These are phyloP conservation scores for Monascus purpureus DNA, from an alignment of 495 filamentous ascomycete genomes.

Conservation along the genomic window DNA sequence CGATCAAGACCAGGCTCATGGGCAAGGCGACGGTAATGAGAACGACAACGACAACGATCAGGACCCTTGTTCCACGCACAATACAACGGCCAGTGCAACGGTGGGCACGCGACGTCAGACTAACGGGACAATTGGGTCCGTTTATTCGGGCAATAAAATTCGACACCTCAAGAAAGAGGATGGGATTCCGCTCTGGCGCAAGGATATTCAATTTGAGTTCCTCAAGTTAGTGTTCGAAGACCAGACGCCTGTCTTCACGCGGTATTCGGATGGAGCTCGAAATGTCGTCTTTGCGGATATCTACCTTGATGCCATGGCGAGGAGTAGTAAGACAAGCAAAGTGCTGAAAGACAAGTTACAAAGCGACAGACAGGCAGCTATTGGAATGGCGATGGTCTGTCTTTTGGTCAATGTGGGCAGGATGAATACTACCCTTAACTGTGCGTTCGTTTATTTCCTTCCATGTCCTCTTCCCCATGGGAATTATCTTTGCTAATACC, in stretches of 20 bases:
- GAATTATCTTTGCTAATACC: no score
- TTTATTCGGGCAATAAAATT: slow-evolving; percentile 85
- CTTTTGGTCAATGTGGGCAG: slow-evolving; percentile 90
- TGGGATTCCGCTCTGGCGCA: slow-evolving; percentile 89
- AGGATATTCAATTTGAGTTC: slow-evolving; percentile 96
- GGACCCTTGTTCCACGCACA: slow-evolving; percentile 32
- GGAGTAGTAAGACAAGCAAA: slow-evolving; percentile 98
- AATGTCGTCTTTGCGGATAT: slow-evolving; percentile 86
- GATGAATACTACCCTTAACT: slow-evolving; percentile 98
- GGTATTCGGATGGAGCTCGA: slow-evolving; percentile 52
- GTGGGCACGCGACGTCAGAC: slow-evolving; percentile 50
- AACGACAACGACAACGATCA: slow-evolving; percentile 25
- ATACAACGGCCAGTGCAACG: slow-evolving; percentile 37
- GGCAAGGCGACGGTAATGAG: no score
- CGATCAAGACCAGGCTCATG: no score
- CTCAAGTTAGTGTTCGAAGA: slow-evolving; percentile 84
- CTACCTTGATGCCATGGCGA: slow-evolving; percentile 96
- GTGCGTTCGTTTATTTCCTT: no score
- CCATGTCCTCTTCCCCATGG: no score
- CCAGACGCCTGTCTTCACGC: slow-evolving; percentile 72
- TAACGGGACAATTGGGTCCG: slow-evolving; percentile 50
- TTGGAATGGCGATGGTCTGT: slow-evolving; percentile 99
- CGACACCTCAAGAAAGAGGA: slow-evolving; percentile 95
- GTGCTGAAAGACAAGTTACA: slow-evolving; percentile 94
- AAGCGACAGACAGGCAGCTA: slow-evolving; percentile 77